A percentile compares a stretch with the other conserved stretches of the same genome.
Evolutionary conservation across 495 filamentous ascomycete genomes (phyloP).

Genomic region (Tuber melanosporum): DNA sequence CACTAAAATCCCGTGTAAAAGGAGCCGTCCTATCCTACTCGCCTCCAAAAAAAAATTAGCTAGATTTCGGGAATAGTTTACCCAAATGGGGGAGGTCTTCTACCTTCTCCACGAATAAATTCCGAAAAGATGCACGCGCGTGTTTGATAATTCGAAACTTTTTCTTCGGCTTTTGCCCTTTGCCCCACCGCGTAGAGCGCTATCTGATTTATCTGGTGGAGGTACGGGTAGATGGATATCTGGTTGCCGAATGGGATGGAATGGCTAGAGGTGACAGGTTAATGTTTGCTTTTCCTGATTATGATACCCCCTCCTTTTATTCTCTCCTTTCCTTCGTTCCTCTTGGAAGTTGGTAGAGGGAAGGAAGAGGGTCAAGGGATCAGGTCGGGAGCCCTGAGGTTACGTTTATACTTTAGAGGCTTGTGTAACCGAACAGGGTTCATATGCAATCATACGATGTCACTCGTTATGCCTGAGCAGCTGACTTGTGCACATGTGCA

Average conservation of each 20-base stretch:
- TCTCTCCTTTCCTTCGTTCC: not conserved
- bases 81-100: not conserved
- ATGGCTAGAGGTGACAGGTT: not conserved
- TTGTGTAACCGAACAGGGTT: not conserved
- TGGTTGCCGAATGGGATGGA: not conserved
- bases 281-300: not conserved
- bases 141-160: not conserved
- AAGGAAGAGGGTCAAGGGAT: not conserved
- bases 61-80: not conserved
- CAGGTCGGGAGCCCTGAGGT: not conserved
- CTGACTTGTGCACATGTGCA: not conserved
- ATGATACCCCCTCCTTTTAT: too few relatives aligned
- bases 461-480: not conserved
- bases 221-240: not conserved
- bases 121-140: not conserved
- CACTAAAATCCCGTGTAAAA: not conserved
- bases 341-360: not conserved
- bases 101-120: not conserved
- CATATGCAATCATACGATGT: not conserved
- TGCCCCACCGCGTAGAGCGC: not conserved
- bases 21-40: not conserved
- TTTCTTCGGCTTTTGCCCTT: not conserved
- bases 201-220: not conserved
- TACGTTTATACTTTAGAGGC: not conserved
- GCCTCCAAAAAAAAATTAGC: not conserved